A percentile compares a stretch with the other conserved stretches of the same genome.
phyloP scores from a whole-genome alignment of 768 basidiomycete genomes.

The Boletellus ananas region DNA sequence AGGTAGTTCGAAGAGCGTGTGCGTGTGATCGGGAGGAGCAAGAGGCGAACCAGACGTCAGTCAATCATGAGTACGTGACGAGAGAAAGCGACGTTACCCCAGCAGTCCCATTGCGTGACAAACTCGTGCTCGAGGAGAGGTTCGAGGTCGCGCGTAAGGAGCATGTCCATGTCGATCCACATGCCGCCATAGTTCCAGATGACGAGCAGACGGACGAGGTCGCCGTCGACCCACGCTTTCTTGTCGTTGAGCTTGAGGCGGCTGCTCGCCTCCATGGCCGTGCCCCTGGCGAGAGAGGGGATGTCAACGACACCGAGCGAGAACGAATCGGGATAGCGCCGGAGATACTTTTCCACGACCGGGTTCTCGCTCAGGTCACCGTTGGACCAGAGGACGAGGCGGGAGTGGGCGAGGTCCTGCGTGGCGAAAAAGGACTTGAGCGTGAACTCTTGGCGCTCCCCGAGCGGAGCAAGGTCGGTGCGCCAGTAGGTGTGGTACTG shows the following conservation, averaged over 20 bases:
- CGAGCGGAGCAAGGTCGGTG: conserved; percentile 75
- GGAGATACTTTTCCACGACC: conserved; percentile 58
- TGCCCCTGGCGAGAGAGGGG: conserved; percentile 63
- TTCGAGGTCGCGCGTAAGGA: conserved; percentile 80
- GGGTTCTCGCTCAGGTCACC: conserved; percentile 58
- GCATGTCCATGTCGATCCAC: conserved; percentile 97
- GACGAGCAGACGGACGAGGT: conserved; percentile 81
- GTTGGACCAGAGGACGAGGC: conserved; percentile 92
- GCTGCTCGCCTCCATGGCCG: conserved; percentile 62
- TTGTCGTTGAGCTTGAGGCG: conserved; percentile 62
- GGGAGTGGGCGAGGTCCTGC: conserved; percentile 62
- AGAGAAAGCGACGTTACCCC: conserved; percentile 50
- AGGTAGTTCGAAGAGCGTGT: too few relatives aligned
- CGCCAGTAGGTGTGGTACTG: conserved; percentile 96
- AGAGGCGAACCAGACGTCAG: conserved; percentile 2
- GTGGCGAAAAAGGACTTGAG: conserved; percentile 93
- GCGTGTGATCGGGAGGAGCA: neutral
- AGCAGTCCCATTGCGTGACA: conserved; percentile 98
- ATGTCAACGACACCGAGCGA: conserved; percentile 67
- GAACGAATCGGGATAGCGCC: conserved; percentile 67
- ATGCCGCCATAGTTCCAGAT: conserved; percentile 89
- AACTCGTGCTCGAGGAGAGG: conserved; percentile 92
- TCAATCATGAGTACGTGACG: too few relatives aligned
- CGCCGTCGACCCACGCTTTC: conserved; percentile 94
- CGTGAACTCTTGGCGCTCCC: conserved; percentile 80